phyloP scores from a whole-genome alignment of 331 rosid species.

The Rhamnella rubrinervis region DNA sequence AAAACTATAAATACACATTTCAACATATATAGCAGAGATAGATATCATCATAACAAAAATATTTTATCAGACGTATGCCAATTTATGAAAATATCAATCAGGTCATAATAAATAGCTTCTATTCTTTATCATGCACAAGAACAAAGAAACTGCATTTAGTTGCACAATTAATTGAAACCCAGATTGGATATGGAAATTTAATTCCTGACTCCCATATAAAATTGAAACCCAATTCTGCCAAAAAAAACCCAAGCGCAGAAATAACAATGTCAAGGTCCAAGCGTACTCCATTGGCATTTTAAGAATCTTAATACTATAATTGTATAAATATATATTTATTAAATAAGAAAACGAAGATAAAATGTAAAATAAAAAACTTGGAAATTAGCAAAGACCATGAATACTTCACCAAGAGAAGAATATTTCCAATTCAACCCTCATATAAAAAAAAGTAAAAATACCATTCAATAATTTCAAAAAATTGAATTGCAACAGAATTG shows the following conservation, averaged over 20 bases:
- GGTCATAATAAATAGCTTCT: too few relatives aligned
- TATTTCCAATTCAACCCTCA: too few relatives aligned
- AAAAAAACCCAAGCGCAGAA: too few relatives aligned
- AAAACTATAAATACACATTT: too few relatives aligned
- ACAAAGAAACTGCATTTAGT: not conserved
- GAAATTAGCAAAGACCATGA: too few relatives aligned
- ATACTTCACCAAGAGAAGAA: too few relatives aligned
- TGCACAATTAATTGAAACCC: not conserved
- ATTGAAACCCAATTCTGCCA: too few relatives aligned
- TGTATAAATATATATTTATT: not conserved
- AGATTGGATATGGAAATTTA: conserved; percentile 1
- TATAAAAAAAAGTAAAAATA: too few relatives aligned
- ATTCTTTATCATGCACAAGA: not conserved
- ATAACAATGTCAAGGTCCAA: not conserved
- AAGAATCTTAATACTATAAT: not conserved
- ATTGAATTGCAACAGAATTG: too few relatives aligned
- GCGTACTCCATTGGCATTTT: not conserved
- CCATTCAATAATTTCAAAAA: too few relatives aligned
- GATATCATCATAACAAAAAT: too few relatives aligned
- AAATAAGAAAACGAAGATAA: not conserved
- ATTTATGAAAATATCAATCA: conserved; percentile 21
- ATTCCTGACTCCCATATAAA: not conserved
- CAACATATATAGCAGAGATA: too few relatives aligned
- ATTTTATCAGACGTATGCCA: conserved; percentile 83
- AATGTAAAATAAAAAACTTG: not conserved